Base-by-base conservation (phyloP, 495 filamentous ascomycete genomes). In the Aspergillus haitiensis region DNA sequence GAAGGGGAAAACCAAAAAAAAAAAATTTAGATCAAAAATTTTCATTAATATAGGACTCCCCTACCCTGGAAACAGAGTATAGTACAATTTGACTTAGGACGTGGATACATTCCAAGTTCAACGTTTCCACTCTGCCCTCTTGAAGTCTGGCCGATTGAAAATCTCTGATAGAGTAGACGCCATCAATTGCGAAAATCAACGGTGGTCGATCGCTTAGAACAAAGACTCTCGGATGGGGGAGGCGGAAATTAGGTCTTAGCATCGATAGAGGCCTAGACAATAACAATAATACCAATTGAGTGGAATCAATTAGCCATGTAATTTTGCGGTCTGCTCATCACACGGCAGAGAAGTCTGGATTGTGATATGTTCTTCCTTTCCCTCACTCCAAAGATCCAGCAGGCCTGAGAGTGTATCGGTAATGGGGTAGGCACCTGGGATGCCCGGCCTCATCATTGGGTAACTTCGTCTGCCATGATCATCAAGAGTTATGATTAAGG, bases 111-210 rank as follows among this genome's bases (percentile, higher is more conserved):
- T 27, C 21, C 21, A 27, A 27, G 21, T 27, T 27, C 21, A 27
- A 10, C 37, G 9, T 8, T 3, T 40, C n/a, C 37, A 11, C 37
- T 40, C 27, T 16, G 44, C 44, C 27, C 15, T 16, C n/a, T 16
- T 18, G 44, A 21, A 47, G 16, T 10, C 27, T 21, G 16, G 6
- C 44, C 15, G 3, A 47, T 5, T 16, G 35, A 56, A 47, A 33
- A 46, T 42, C 39, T 11, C 9, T 2, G 39, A 47, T 9, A 42
- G 40, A 35, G 34, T 9, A 42, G 40, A 35, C 32, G 53, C 32
- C 39, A 56, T 56, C 53, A 45, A 16, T 45, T 3, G 42, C 15
- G 5, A 46, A 13, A 46, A 16, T 16, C 15, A 47, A 47, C 44
- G n/a, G n/a, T 5, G 44, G 44, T 18, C 44, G 44, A 47, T 47